Base-by-base conservation (phyloP, 2,329 filamentous ascomycete species). In the Grosmannia penicillata region DNA sequence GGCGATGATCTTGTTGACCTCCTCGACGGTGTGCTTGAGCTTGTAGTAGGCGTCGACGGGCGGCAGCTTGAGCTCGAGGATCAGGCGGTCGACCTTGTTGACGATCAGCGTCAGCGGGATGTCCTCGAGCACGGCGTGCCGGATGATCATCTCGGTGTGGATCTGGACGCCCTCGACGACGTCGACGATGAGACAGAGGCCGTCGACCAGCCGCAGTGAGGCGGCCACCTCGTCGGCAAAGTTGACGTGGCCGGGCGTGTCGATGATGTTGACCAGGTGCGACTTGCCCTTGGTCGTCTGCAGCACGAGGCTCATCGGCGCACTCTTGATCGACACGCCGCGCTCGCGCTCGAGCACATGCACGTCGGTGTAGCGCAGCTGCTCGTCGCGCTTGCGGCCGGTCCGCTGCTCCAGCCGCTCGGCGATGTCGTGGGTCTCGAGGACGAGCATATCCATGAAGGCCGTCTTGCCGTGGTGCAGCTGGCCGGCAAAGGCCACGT, bases 101-200 rank as follows among this genome's bases (percentile, higher is more conserved):
- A 98, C 72, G 40, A 98, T 76, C 44, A 98, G 65, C 1, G 85
- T 91, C 48, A 98, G 62, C 1, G 91, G 89, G 5, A 96, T 68
- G 49, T 86, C 83, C 55, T 95, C 84, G 22, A 94, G 67, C 4
- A 95, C 81, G 3, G 87, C 87, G 57, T 98, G 85, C 61, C 85
- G 93, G 62, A 98, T 95, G 51, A 94, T 87, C 56, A 95, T 83
- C 60, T 98, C 89, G 0, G 91, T 93, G 57, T 94, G 94, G 51
- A 91, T 73, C 61, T 96, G 91, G n/a, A 98, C 87, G n/a, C 91
- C 91, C 58, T 98, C 91, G 2, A 98, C 84, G 18, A 95, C 85
- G 56, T 98, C 91, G 14, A 98, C 87, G 13, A 98, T 80, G 35
- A 98, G 63, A 37, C 93, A 89, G 19, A 96, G 77, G 43, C 91